Conservation (phyloP, 1,284 basidiomycete species). For the Volvariella surrecta region DNA sequence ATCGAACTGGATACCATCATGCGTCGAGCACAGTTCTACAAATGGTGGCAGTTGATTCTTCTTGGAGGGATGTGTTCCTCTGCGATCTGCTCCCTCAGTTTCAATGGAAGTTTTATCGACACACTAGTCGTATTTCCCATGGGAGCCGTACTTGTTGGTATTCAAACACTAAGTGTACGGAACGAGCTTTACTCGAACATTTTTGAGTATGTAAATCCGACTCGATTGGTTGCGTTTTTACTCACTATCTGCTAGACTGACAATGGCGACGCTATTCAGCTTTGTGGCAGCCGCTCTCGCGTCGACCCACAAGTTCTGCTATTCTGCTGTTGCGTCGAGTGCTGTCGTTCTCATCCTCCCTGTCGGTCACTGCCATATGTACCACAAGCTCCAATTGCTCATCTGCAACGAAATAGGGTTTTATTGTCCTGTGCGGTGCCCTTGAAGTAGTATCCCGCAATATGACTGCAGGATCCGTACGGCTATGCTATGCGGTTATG, state of each 20-base stretch:
- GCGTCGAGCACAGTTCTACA: slow-evolving; percentile 57
- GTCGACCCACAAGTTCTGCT: slow-evolving; percentile 71
- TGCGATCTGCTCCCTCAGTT: slow-evolving; percentile 68
- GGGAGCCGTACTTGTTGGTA: slow-evolving; percentile 68
- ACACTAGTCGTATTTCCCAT: slow-evolving; percentile 69
- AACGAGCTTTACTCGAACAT: slow-evolving; percentile 84
- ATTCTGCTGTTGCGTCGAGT: slow-evolving; percentile 76
- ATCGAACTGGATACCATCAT: slow-evolving; percentile 71
- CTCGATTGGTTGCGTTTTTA: not conserved
- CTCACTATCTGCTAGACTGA: slow-evolving; percentile 42
- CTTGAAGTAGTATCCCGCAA: slow-evolving; percentile 77
- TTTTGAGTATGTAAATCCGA: slow-evolving; percentile 57
- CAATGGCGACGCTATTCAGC: slow-evolving; percentile 71
- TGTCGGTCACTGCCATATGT: slow-evolving; percentile 27
- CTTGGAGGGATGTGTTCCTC: slow-evolving; percentile 80
- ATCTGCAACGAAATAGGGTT: slow-evolving; percentile 36
- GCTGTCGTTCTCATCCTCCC: slow-evolving; percentile 87
- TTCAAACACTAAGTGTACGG: slow-evolving; percentile 69
- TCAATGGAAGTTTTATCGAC: slow-evolving; percentile 78
- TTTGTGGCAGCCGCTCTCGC: slow-evolving; percentile 77
- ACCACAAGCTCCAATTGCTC: not conserved
- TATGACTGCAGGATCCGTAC: slow-evolving; percentile 79
- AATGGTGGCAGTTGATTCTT: slow-evolving; percentile 57
- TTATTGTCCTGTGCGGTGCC: slow-evolving; percentile 74
- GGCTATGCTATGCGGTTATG: slow-evolving; percentile 76